Conservation (phyloP, 2,329 filamentous ascomycete genomes). For the Arthrobotrys pseudoclavata region DNA sequence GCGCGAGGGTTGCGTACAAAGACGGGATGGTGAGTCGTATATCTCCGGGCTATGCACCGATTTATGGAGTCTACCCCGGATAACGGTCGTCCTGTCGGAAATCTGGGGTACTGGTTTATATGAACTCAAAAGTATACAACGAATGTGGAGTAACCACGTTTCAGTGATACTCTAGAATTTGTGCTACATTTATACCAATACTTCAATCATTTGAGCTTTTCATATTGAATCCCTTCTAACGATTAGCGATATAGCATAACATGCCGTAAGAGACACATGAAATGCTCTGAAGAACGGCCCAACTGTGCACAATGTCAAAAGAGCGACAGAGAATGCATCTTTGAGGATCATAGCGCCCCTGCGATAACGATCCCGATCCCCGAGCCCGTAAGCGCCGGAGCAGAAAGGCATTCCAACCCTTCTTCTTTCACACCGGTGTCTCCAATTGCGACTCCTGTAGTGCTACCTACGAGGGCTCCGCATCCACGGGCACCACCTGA, state of each 20-base stretch:
- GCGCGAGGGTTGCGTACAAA: constrained; percentile 68
- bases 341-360: constrained; percentile 61
- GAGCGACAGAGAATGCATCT: constrained; percentile 67
- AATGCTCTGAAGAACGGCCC: constrained; percentile 70
- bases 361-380: constrained; percentile 12
- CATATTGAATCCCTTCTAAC: constrained; percentile 11
- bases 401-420: constrained; percentile 8
- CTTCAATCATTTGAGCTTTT: not conserved
- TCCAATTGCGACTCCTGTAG: constrained; percentile 30
- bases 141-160: constrained; percentile 5
- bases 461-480: constrained; percentile 23
- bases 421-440: constrained; percentile 50
- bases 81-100: constrained; percentile 2
- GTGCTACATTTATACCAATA: not conserved
- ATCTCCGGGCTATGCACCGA: constrained; percentile 18
- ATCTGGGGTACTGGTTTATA: constrained; percentile 35
- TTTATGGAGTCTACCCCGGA: constrained; percentile 26
- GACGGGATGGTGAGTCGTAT: constrained; percentile 66
- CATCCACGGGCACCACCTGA: constrained; percentile 29
- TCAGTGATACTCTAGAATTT: not conserved
- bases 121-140: constrained; percentile 24
- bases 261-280: constrained; percentile 69
- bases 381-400: constrained; percentile 5
- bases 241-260: constrained; percentile 65
- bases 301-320: constrained; percentile 68